Percentiles rank a stretch among this genome's conserved stretches.
Conservation (phyloP, 2,329 filamentous ascomycete genomes). For the Ophiostoma piceae region DNA sequence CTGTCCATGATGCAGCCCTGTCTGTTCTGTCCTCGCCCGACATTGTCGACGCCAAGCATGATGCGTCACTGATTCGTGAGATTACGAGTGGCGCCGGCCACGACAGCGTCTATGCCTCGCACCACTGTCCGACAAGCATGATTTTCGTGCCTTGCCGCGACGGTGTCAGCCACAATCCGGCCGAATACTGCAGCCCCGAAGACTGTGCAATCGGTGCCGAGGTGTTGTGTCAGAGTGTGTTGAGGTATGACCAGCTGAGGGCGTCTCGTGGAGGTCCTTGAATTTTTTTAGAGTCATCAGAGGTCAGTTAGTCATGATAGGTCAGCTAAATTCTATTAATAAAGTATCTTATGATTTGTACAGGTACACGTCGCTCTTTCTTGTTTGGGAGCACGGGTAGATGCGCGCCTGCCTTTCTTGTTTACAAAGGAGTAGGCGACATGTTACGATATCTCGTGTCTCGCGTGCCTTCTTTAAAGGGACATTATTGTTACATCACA, state of each 20-base stretch:
- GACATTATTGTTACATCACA: neutral
- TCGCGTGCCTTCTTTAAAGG: neutral
- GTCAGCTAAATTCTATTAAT: neutral
- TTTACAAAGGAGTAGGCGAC: neutral
- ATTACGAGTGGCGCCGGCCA: conserved; percentile 43
- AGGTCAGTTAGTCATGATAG: neutral
- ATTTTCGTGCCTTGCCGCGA: conserved; percentile 61
- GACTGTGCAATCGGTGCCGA: conserved; percentile 54
- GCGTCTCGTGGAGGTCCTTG: conserved; percentile 3
- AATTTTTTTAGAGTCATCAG: neutral
- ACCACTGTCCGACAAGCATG: conserved; percentile 58
- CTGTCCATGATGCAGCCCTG: conserved; percentile 55
- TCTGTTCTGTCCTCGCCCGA: conserved; percentile 42
- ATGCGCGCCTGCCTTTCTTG: neutral
- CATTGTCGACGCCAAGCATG: neutral
- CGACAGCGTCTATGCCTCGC: conserved; percentile 55
- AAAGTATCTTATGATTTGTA: no score
- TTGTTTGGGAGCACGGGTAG: neutral
- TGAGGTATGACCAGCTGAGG: conserved; percentile 29
- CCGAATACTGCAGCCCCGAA: conserved; percentile 56
- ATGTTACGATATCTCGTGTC: neutral
- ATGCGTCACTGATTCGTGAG: conserved; percentile 31
- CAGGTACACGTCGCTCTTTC: neutral
- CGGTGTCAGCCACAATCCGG: conserved; percentile 59
- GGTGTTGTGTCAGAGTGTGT: conserved; percentile 39